Evolutionary conservation across 2,329 filamentous ascomycete genomes (phyloP), one percentile per base, ranked within the genome.

Genomic region (Aspergillus carbonarius): DNA sequence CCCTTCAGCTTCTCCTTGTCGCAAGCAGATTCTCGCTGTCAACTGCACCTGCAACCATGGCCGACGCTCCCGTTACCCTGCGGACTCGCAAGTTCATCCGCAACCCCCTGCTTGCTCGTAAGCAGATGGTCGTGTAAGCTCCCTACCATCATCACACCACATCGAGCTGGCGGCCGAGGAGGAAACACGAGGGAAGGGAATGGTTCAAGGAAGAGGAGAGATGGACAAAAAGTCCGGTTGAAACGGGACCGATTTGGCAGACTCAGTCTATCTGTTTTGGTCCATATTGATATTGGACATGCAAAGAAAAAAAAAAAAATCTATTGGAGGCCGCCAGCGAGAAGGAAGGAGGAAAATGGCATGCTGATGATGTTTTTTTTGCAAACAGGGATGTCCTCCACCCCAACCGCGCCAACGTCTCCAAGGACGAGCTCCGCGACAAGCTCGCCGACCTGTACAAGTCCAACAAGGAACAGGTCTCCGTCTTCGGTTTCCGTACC

Each of bases 31-130:
- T 68, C 61, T 66, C 61, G 54, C 55, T 58, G 63, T 68, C 81
- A 76, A 62, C 60, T 76, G 42, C 44, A 48, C 44, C 44, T 82
- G 83, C 83, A 84, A 96, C 82, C 81, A 96, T 97, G 93, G 90
- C 93, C 83, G 88, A 91, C 79, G 81, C 77, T 72, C 76, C 88
- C 78, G 88, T 92, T 79, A 92, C 89, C 76, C 83, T 93, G 84
- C 88, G 95, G 85, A 99, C 95, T 83, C 93, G 95, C 91, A 98
- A 98, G 87, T 99, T 99, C 91, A 96, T 98, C 85, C 92, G 93
- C 86, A 99, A 99, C 89, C 91, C 95, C 81, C 92, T 99, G 78
- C 89, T 99, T 79, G 92, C 90, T 81, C 91, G 93, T 82, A 96
- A 96, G 88, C 93, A 98, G 89, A 96, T 98, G 92, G 93, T 97